These are phyloP conservation scores for Vanilla planifolia DNA, from an alignment of 106 monocot species.

Conservation along the genomic window DNA sequence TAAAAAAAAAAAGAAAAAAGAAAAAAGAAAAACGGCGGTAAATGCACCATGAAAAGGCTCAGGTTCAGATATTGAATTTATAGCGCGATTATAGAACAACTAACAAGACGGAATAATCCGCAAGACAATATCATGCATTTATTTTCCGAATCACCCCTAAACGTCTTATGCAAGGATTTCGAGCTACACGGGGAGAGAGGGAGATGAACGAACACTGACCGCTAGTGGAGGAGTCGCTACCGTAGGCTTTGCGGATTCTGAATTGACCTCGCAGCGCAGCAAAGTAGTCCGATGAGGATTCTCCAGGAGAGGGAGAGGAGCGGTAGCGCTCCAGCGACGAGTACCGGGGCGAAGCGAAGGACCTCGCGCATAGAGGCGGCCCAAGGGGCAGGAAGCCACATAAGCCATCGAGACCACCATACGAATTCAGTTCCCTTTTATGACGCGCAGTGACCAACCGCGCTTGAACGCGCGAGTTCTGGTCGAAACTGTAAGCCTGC, in stretches of 20 bases:
- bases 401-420: conserved; percentile 17
- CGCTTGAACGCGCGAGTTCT: too few relatives aligned
- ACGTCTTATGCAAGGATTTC: not conserved
- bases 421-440: not conserved
- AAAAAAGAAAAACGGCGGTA: too few relatives aligned
- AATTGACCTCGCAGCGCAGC: conserved; percentile 6
- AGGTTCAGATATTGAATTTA: too few relatives aligned
- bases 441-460: not conserved
- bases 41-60: too few relatives aligned
- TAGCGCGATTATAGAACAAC: not conserved
- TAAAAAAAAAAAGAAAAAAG: too few relatives aligned
- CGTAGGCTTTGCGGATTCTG: conserved; percentile 10
- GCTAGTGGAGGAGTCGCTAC: too few relatives aligned
- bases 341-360: conserved; percentile 1
- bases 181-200: not conserved
- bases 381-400: conserved; percentile 19
- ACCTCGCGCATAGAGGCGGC: conserved; percentile 5
- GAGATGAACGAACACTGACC: not conserved
- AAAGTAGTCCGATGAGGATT: not conserved
- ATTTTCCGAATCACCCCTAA: not conserved
- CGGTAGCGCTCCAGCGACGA: not conserved
- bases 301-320: not conserved
- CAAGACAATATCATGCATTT: not conserved
- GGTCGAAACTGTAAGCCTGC: too few relatives aligned
- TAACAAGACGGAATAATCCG: not conserved